Evolutionary conservation across 768 basidiomycete species (phyloP).

Genomic region (Phaeotremella fagi): DNA sequence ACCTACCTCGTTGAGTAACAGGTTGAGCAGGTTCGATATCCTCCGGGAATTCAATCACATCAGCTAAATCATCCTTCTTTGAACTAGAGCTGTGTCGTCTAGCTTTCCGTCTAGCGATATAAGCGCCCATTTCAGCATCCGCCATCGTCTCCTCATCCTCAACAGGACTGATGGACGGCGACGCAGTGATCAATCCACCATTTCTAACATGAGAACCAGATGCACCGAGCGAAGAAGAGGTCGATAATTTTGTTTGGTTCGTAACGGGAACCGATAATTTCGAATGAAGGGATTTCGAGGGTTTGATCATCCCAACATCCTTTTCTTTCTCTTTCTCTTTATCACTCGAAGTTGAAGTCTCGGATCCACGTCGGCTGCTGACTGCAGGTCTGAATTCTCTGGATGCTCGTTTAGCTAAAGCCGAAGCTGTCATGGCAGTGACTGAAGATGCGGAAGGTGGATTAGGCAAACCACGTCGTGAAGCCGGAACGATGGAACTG

Average conservation of each 20-base stretch:
- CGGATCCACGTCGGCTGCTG: conserved; percentile 7
- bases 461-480: neutral
- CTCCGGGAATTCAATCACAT: conserved; percentile 86
- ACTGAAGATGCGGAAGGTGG: conserved; percentile 18
- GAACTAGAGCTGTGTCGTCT: conserved; percentile 72
- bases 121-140: conserved; percentile 96
- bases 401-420: conserved; percentile 31
- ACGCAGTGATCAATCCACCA: conserved; percentile 17
- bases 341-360: conserved; percentile 16
- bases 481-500: conserved; percentile 24
- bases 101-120: conserved; percentile 81
- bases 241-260: conserved; percentile 18
- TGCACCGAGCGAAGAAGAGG: conserved; percentile 38
- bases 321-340: conserved; percentile 11
- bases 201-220: conserved; percentile 20
- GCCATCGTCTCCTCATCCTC: conserved; percentile 55
- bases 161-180: conserved; percentile 24
- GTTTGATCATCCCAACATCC: conserved; percentile 21
- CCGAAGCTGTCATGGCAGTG: conserved; percentile 31
- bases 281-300: conserved; percentile 37
- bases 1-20: conserved; percentile 66
- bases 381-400: conserved; percentile 22
- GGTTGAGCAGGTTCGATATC: conserved; percentile 68
- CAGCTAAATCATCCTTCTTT: conserved; percentile 79
- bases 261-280: conserved; percentile 32